Conservation (phyloP, 495 filamentous ascomycete genomes). For the Aspergillus leporis region DNA sequence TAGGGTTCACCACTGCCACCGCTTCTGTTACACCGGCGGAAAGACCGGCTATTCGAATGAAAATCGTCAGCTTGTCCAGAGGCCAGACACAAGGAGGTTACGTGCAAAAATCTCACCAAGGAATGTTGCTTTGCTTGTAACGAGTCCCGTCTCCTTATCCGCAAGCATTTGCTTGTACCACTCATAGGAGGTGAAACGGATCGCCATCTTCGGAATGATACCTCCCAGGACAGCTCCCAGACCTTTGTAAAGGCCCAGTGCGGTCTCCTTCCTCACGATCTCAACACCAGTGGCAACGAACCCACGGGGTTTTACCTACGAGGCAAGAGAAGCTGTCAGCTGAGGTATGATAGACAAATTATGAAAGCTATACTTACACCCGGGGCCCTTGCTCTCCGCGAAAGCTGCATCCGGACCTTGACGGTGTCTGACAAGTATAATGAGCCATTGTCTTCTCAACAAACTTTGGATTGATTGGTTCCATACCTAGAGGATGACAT, state of each 20-base stretch:
- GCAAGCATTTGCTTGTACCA: constrained; percentile 85
- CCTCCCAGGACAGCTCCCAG: constrained; percentile 93
- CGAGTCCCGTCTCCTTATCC: constrained; percentile 63
- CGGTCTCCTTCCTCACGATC: constrained; percentile 86
- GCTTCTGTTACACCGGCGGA: constrained; percentile 94
- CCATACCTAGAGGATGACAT: constrained; percentile 90
- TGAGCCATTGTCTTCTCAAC: constrained; percentile 16
- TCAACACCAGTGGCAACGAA: constrained; percentile 86
- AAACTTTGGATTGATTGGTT: constrained; percentile 2
- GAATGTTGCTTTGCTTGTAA: constrained; percentile 80
- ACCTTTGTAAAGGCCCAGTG: constrained; percentile 93
- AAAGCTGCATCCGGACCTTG: constrained; percentile 99
- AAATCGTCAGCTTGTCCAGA: constrained; percentile 1
- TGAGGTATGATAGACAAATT: constrained; percentile 1
- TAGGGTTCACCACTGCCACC: constrained; percentile 92
- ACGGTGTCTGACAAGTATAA: constrained; percentile 68
- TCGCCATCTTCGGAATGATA: constrained; percentile 99
- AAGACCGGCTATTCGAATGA: constrained; percentile 65
- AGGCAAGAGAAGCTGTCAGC: constrained; percentile 20
- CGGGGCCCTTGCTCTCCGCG: constrained; percentile 75
- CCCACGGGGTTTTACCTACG: constrained; percentile 72
- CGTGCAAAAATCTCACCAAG: constrained; percentile 53
- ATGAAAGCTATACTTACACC: constrained; percentile 56
- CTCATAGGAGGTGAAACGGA: constrained; percentile 97
- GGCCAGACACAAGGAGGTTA: neutral